These are phyloP conservation scores for Isatis lusitanica DNA, from an alignment of 441 rosid species.

Conservation along the genomic window DNA sequence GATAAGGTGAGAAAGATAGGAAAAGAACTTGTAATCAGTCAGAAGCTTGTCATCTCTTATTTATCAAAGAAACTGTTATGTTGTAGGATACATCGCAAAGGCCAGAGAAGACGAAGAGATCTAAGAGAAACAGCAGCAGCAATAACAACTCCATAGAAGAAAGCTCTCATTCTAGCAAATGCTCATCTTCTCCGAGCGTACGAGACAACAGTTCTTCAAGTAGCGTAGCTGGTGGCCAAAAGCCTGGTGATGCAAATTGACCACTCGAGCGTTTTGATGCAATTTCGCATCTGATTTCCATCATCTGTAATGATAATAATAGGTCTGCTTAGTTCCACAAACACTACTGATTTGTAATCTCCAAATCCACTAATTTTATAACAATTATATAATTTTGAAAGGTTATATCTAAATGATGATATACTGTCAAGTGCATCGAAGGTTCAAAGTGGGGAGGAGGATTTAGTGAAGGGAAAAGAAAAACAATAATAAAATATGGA, in stretches of 20 bases:
- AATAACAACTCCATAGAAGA: slow-evolving; percentile 43
- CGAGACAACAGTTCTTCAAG: slow-evolving; percentile 72
- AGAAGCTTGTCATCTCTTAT: neutral
- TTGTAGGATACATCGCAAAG: slow-evolving; percentile 53
- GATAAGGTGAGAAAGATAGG: slow-evolving; percentile 53
- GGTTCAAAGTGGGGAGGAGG: too few species aligned
- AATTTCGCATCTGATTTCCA: neutral
- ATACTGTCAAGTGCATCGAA: too few species aligned
- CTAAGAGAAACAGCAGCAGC: slow-evolving; percentile 43
- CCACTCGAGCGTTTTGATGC: slow-evolving; percentile 8
- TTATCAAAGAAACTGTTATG: slow-evolving; percentile 9
- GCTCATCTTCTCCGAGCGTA: slow-evolving; percentile 68
- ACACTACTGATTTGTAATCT: slow-evolving; percentile 19
- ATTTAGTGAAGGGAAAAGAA: too few species aligned
- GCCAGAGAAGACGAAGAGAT: slow-evolving; percentile 47
- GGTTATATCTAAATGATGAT: neutral
- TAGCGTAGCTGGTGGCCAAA: slow-evolving; percentile 59
- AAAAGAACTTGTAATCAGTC: neutral
- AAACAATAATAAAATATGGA: neutral
- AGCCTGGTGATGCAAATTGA: slow-evolving; percentile 45
- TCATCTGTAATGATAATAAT: neutral
- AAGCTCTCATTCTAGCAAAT: slow-evolving; percentile 60
- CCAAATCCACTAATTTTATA: slow-evolving; percentile 6
- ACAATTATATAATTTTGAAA: neutral
- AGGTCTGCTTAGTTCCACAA: neutral